Evolutionary conservation across 805 yeast species (phyloP).

Genomic region (Wickerhamiella occidentalis): DNA sequence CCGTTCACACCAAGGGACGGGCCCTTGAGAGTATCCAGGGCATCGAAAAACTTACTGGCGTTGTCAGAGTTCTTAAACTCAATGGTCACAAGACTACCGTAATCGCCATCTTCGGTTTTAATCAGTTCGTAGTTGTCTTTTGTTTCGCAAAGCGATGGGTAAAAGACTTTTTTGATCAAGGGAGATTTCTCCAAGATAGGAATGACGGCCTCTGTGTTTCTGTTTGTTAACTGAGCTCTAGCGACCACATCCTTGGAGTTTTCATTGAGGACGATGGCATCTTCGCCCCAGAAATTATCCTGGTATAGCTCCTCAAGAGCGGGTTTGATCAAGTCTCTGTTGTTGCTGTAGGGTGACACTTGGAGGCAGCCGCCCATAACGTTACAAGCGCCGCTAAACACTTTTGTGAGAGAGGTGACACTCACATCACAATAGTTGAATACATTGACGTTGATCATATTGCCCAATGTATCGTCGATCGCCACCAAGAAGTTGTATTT

Average conservation of each 20-base stretch:
- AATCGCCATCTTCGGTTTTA: constrained; percentile 57
- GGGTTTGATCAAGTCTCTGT: constrained; percentile 35
- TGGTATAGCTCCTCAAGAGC: constrained; percentile 42
- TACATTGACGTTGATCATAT: constrained; percentile 57
- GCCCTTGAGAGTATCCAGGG: constrained; percentile 56
- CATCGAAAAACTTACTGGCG: constrained; percentile 58
- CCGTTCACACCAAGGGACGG: constrained; percentile 80
- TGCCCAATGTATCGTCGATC: constrained; percentile 74
- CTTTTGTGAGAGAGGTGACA: constrained; percentile 63
- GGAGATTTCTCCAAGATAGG: constrained; percentile 22
- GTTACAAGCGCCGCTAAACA: constrained; percentile 70
- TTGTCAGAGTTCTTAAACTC: constrained; percentile 47
- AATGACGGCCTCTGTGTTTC: constrained; percentile 7
- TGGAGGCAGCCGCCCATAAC: constrained; percentile 72
- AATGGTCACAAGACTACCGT: constrained; percentile 70
- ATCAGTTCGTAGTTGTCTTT: constrained; percentile 39
- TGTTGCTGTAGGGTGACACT: constrained; percentile 44
- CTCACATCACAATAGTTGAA: constrained; percentile 59
- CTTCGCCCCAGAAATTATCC: constrained; percentile 61
- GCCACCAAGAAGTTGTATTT: constrained; percentile 53
- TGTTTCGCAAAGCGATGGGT: constrained; percentile 39
- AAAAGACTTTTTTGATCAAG: constrained; percentile 44
- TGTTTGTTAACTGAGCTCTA: constrained; percentile 31
- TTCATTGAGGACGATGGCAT: constrained; percentile 64
- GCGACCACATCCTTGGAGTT: constrained; percentile 63